Percentiles rank a stretch among this genome's conserved stretches.
Conservation (phyloP, 306 rosid genomes). For the Medicago truncatula region DNA sequence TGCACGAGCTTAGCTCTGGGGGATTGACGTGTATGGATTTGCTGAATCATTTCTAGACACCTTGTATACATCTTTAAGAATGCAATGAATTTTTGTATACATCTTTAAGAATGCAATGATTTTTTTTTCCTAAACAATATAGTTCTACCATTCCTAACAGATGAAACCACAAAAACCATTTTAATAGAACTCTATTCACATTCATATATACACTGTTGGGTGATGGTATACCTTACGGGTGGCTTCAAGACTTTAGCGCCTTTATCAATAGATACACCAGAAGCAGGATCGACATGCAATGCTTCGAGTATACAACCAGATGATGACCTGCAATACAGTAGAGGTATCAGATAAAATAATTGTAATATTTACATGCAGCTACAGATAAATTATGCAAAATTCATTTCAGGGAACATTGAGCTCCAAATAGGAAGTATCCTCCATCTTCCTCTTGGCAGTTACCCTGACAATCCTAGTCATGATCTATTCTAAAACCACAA, state of each 20-base stretch:
- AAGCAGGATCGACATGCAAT: constrained; percentile 97
- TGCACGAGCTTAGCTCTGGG: constrained; percentile 3
- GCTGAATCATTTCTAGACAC: not conserved
- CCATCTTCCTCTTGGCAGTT: constrained; percentile 71
- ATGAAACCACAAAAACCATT: constrained; percentile 29
- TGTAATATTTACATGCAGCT: constrained; percentile 49
- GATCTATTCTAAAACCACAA: constrained; percentile 83
- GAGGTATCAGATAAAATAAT: constrained; percentile 59
- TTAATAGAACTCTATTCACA: not conserved
- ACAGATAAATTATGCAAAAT: constrained; percentile 52
- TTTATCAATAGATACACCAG: constrained; percentile 81
- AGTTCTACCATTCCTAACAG: not conserved
- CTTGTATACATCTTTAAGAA: constrained; percentile 3
- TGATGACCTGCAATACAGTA: constrained; percentile 75
- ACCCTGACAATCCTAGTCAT: constrained; percentile 72
- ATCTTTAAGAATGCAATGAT: not conserved
- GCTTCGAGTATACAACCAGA: constrained; percentile 97
- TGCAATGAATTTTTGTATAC: not conserved
- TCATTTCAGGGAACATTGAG: constrained; percentile 54
- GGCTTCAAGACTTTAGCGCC: constrained; percentile 70
- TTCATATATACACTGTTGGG: constrained; percentile 20
- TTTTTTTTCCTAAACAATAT: not conserved
- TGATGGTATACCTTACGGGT: constrained; percentile 63
- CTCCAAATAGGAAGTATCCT: constrained; percentile 67
- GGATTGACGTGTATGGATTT: not conserved